Conservation (phyloP, 2,329 filamentous ascomycete genomes). For the Alternaria dauci region DNA sequence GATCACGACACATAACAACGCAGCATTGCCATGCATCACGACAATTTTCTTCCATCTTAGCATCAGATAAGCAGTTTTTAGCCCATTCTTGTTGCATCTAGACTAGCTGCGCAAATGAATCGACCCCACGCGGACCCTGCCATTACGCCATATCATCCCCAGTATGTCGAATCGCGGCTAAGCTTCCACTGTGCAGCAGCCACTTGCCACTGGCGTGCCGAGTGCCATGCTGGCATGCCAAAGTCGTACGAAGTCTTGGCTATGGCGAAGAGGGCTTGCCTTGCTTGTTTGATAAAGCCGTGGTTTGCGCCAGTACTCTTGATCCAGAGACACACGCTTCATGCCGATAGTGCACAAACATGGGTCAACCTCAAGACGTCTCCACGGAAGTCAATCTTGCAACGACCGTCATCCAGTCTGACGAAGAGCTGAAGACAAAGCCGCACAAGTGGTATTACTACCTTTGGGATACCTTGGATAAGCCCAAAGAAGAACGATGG, state of each 20-base stretch:
- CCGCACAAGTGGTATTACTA: slow-evolving; percentile 27
- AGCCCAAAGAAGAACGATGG: slow-evolving; percentile 31
- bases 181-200: not conserved
- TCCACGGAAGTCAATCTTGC: not conserved
- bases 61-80: not conserved
- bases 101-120: not conserved
- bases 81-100: not conserved
- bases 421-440: not conserved
- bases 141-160: slow-evolving; percentile 14
- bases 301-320: not conserved
- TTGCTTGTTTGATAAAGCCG: slow-evolving; percentile 2
- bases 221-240: not conserved
- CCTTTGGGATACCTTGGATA: slow-evolving; percentile 33
- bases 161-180: slow-evolving; percentile 14
- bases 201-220: not conserved
- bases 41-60: not conserved
- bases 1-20: slow-evolving; percentile 9
- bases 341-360: not conserved
- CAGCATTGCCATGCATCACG: not conserved
- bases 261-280: not conserved
- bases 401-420: not conserved
- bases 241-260: not conserved
- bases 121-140: slow-evolving; percentile 5
- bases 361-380: slow-evolving; percentile 6
- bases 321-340: not conserved